Evolutionary conservation across 345 rosid species (phyloP).

Genomic region (Heritiera fomes): DNA sequence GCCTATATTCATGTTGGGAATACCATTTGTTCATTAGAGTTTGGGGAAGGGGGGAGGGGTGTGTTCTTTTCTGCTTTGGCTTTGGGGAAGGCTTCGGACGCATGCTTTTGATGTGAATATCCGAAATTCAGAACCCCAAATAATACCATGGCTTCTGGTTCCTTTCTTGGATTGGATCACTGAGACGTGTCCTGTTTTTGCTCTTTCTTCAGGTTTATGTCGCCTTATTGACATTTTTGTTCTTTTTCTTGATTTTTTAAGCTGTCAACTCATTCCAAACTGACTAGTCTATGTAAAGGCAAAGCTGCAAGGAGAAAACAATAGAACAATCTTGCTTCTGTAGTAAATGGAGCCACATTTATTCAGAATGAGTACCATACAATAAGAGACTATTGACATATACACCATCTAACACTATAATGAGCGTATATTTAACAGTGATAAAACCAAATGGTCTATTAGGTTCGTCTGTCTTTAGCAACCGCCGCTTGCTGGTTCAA

Average conservation of each 20-base stretch:
- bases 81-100: not conserved
- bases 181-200: slow-evolving; percentile 2
- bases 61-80: not conserved
- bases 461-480: slow-evolving; percentile 43
- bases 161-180: not conserved
- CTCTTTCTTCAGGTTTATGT: not conserved
- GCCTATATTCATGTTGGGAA: slow-evolving; percentile 13
- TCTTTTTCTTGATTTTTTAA: slow-evolving; percentile 19
- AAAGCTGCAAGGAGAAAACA: not conserved
- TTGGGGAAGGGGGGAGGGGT: not conserved
- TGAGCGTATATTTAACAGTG: slow-evolving; percentile 18
- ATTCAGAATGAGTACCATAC: slow-evolving; percentile 35
- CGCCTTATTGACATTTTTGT: not conserved
- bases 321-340: not conserved
- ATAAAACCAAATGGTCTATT: not conserved
- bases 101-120: not conserved
- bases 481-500: slow-evolving; percentile 91
- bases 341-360: slow-evolving; percentile 14
- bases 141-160: no score
- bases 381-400: slow-evolving; percentile 28
- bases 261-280: slow-evolving; percentile 15
- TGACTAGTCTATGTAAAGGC: not conserved
- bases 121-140: not conserved
- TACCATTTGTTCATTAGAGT: not conserved
- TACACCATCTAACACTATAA: slow-evolving; percentile 37